Evolutionary conservation across 1,284 basidiomycete species (phyloP), one percentile per base, ranked within the genome.

Genomic region (Rhodotorula mucilaginosa): DNA sequence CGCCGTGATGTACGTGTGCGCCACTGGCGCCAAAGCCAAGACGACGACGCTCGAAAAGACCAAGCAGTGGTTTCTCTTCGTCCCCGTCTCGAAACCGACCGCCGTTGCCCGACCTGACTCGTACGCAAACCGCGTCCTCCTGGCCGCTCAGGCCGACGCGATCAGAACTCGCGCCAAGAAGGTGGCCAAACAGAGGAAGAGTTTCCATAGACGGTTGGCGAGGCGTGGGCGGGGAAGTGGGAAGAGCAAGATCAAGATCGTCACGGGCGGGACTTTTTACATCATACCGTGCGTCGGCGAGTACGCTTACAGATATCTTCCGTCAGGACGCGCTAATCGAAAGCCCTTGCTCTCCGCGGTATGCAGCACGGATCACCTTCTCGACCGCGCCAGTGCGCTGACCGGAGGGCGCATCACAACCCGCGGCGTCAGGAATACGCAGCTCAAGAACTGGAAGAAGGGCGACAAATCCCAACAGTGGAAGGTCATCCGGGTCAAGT

Each of bases 11-110:
- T 75, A 75, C 65, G 74, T 68, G 47, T 75, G 74, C 47, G 74
- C 74, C 1, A 34, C 39, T 0, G 74, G 74, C 31, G 23, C 19
- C 57, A 18, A 58, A 12, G 31, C 44, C 1, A 29, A 70, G 31
- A 69, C 72, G 66, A 68, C 73, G 7, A 75, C 74, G 1, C 62
- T 75, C 29, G 74, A 75, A 54, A 66, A 63, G 34, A 74, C 73
- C 23, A 74, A 74, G 63, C 60, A 61, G 26, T 72, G 64, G 52
- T 75, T 64, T 61, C 52, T 75, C 13, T 54, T 69, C 12, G 69
- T 75, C 26, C 69, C 74, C 15, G 63, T 70, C 12, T 56, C 46
- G 44, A 73, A 72, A 31, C 67, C 67, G 26, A 61, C 51, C n/a
- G 67, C 44, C 1, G 12, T 23, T 0, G 48, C 67, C 2, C 34